Evolutionary conservation across 257 asterid genomes (phyloP).

Genomic region (Cynanchum wilfordii): DNA sequence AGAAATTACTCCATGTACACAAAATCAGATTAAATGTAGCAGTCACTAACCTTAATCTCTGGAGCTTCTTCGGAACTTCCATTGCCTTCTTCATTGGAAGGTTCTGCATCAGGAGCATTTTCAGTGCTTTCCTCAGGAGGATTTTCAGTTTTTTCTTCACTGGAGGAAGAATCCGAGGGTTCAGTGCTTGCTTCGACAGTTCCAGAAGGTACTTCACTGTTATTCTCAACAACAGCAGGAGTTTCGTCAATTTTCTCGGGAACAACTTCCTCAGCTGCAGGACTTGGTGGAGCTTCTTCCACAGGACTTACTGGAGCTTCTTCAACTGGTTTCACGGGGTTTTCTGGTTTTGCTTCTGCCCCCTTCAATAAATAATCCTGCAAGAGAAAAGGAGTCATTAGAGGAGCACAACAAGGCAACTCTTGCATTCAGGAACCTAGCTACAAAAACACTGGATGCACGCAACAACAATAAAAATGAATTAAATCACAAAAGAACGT

Average conservation of each 20-base stretch:
- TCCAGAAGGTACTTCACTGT: constrained; percentile 38
- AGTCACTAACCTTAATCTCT: constrained; percentile 54
- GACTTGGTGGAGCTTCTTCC: constrained; percentile 33
- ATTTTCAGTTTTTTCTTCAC: constrained; percentile 42
- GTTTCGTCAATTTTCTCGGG: constrained; percentile 35
- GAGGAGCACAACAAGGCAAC: not conserved
- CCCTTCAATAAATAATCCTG: constrained; percentile 72
- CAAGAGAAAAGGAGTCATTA: constrained; percentile 6
- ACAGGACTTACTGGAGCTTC: constrained; percentile 33
- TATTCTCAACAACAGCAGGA: constrained; percentile 41
- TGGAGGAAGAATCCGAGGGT: constrained; percentile 35
- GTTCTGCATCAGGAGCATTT: constrained; percentile 10
- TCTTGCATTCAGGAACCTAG: not conserved
- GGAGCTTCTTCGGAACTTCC: constrained; percentile 44
- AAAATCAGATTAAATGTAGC: not conserved
- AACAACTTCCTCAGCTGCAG: constrained; percentile 37
- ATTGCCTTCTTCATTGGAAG: constrained; percentile 30
- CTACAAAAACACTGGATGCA: not conserved
- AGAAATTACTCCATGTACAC: constrained; percentile 11
- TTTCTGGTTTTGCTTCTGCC: constrained; percentile 31
- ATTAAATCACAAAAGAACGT: not conserved
- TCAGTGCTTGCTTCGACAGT: constrained; percentile 40
- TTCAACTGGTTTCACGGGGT: constrained; percentile 37
- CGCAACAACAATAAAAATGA: not conserved
- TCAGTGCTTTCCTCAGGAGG: constrained; percentile 21